A percentile compares a stretch with the other conserved stretches of the same genome.
Conservation (phyloP, 2,329 filamentous ascomycete genomes). For the Pseudopyrenochaeta lycopersici region DNA sequence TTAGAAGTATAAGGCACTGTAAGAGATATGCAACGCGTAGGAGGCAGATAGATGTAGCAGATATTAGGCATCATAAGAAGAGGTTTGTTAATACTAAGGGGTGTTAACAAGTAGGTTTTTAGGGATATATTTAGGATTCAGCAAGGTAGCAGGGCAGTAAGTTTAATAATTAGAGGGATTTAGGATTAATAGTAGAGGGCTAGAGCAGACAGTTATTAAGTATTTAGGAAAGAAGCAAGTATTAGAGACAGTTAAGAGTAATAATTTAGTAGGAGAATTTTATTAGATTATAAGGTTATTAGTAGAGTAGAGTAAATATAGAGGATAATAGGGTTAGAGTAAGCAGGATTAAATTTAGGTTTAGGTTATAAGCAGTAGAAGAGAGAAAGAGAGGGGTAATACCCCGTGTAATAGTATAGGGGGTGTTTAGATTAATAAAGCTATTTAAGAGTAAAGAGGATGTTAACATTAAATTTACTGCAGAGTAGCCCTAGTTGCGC, state of each 20-base stretch:
- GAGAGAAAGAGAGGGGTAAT: no score
- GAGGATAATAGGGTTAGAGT: no score
- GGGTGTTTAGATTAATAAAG: no score
- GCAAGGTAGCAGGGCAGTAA: background rate
- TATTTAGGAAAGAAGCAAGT: conserved; percentile 9
- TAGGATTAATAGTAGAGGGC: conserved; percentile 1
- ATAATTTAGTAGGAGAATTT: conserved; percentile 14
- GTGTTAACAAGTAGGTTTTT: conserved; percentile 9
- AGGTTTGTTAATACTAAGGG: background rate
- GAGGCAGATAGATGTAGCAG: background rate
- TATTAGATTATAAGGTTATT: conserved; percentile 12
- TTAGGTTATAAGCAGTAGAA: no score
- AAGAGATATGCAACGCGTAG: conserved; percentile 14
- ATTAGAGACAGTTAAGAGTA: conserved; percentile 9
- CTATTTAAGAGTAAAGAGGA: no score
- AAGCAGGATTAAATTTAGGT: no score
- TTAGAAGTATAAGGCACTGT: conserved; percentile 12
- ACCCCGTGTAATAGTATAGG: no score
- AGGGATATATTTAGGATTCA: conserved; percentile 1
- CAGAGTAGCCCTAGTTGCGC: no score
- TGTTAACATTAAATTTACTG: no score
- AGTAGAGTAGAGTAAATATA: conserved; percentile 6
- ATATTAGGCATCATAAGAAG: background rate
- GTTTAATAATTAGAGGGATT: background rate
- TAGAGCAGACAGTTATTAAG: background rate